phyloP scores from a whole-genome alignment of 768 basidiomycete genomes.

The Obba rivulosa region DNA sequence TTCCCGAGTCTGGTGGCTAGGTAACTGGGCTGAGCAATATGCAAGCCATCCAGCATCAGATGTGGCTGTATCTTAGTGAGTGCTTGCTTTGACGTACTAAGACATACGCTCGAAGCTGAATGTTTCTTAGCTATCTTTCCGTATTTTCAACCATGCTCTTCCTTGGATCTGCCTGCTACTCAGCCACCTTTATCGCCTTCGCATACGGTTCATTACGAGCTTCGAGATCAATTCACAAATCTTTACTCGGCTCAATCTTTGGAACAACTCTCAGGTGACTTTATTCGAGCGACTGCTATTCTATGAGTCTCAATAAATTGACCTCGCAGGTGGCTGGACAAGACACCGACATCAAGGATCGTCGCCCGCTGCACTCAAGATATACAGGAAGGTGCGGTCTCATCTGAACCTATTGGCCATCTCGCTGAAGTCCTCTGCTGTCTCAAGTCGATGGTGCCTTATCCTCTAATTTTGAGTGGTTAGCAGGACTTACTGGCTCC shows the following conservation, averaged over 20 bases:
- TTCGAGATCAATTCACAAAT: conserved; percentile 26
- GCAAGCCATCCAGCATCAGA: conserved; percentile 19
- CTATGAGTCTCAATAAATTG: not conserved
- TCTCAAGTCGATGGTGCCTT: conserved; percentile 31
- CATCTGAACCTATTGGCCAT: not conserved
- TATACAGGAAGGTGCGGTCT: conserved; percentile 33
- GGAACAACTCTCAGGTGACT: conserved; percentile 25
- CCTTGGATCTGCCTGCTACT: conserved; percentile 14
- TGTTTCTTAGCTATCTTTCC: conserved; percentile 21
- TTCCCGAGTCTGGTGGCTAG: conserved; percentile 30
- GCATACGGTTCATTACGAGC: conserved; percentile 26
- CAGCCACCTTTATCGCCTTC: conserved; percentile 16
- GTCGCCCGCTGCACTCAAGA: conserved; percentile 67
- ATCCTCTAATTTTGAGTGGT: conserved; percentile 18
- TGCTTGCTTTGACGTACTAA: not conserved
- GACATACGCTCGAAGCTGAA: not conserved
- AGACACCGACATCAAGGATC: conserved; percentile 50
- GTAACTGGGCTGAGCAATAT: conserved; percentile 31
- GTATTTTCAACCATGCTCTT: conserved; percentile 20
- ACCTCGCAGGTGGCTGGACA: conserved; percentile 41
- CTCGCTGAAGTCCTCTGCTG: not conserved
- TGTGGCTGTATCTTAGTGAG: conserved; percentile 28
- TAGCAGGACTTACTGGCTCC: conserved; percentile 26
- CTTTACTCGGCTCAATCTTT: conserved; percentile 24
- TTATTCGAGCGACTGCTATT: not conserved